phyloP scores from a whole-genome alignment of 345 rosid genomes.

The Cardamine occulta region DNA sequence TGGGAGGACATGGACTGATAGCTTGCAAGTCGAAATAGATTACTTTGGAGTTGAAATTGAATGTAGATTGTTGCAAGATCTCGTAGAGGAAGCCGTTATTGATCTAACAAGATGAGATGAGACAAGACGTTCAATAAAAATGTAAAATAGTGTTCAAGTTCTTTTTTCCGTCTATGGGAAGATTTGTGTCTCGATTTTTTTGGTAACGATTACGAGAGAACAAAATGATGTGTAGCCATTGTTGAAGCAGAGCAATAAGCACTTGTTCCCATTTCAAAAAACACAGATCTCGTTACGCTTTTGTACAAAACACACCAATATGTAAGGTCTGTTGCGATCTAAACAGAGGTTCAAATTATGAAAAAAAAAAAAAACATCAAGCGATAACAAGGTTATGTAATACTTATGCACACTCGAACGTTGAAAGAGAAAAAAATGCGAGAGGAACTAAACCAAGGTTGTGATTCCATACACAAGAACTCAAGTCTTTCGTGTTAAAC shows the following conservation, averaged over 20 bases:
- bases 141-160: slow-evolving; percentile 32
- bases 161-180: slow-evolving; percentile 17
- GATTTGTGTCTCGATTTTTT: slow-evolving; percentile 28
- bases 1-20: slow-evolving; percentile 69
- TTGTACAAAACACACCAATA: slow-evolving; percentile 27
- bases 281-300: slow-evolving; percentile 25
- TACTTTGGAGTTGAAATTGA: slow-evolving; percentile 63
- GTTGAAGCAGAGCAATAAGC: slow-evolving; percentile 31
- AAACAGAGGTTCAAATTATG: not conserved
- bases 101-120: slow-evolving; percentile 47
- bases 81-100: slow-evolving; percentile 75
- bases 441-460: slow-evolving; percentile 14
- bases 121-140: slow-evolving; percentile 31
- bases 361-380: slow-evolving; percentile 3
- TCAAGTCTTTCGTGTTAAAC: slow-evolving; percentile 27
- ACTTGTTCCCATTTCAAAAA: slow-evolving; percentile 20
- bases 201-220: slow-evolving; percentile 24
- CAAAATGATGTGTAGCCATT: slow-evolving; percentile 30
- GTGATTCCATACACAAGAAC: slow-evolving; percentile 5
- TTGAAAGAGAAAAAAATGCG: not conserved
- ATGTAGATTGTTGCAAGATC: slow-evolving; percentile 67
- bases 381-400: slow-evolving; percentile 14
- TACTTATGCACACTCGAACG: slow-evolving; percentile 32
- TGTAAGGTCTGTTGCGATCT: slow-evolving; percentile 11
- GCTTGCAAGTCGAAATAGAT: slow-evolving; percentile 52